A percentile compares a stretch with the other conserved stretches of the same genome.
Evolutionary conservation across 306 rosid genomes (phyloP).

Genomic region (Gynostemma pentaphyllum): DNA sequence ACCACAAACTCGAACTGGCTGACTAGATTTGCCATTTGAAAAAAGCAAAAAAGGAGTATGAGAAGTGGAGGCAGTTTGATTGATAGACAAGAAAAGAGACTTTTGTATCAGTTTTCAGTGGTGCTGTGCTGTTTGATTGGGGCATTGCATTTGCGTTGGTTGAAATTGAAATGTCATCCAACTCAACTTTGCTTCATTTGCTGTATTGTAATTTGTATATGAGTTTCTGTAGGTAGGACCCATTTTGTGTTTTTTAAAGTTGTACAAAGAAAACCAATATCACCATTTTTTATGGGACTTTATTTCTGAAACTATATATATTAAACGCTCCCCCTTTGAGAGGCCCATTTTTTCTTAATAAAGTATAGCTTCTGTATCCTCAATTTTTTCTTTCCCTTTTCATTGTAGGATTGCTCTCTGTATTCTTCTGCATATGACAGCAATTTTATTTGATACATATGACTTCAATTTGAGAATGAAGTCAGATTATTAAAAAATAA

Average conservation of each 20-base stretch:
- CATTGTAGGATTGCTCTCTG: too few relatives aligned
- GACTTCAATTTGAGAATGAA: too few relatives aligned
- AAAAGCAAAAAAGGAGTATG: background rate
- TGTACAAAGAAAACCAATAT: background rate
- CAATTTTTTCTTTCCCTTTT: too few relatives aligned
- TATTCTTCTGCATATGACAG: too few relatives aligned
- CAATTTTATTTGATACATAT: too few relatives aligned
- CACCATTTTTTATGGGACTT: background rate
- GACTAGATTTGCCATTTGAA: background rate
- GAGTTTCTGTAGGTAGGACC: background rate
- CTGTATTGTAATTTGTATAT: too few relatives aligned
- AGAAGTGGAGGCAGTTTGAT: too few relatives aligned
- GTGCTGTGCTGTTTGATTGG: conserved; percentile 2
- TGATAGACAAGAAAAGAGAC: too few relatives aligned
- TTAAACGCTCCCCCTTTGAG: too few relatives aligned
- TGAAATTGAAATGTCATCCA: background rate
- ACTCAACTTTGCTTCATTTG: background rate
- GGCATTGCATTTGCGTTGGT: background rate
- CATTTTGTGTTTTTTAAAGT: background rate
- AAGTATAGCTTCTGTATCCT: too few relatives aligned
- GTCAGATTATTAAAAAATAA: too few relatives aligned
- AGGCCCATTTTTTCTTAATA: background rate
- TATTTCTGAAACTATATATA: background rate
- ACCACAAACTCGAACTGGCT: background rate
- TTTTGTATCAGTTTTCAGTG: too few relatives aligned